Evolutionary conservation across 305 asterid species (phyloP).

Genomic region (Fraxinus floribunda): DNA sequence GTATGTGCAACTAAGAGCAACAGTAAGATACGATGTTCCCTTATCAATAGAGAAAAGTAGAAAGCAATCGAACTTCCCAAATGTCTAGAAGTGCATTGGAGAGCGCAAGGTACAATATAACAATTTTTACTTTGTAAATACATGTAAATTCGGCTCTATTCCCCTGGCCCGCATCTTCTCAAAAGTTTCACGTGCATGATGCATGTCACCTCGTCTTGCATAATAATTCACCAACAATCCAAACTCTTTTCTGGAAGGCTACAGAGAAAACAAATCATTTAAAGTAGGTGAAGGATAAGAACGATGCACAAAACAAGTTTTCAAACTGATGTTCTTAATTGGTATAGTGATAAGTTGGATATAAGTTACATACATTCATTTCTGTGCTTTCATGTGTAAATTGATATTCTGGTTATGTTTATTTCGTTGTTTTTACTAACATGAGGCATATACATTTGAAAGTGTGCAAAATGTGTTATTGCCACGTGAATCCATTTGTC

Average conservation of each 20-base stretch:
- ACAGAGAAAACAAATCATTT: constrained; percentile 36
- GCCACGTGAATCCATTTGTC: constrained; percentile 2
- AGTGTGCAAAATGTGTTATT: neutral
- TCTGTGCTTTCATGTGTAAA: constrained; percentile 2
- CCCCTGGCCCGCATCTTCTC: constrained; percentile 97
- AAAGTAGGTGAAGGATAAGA: constrained; percentile 16
- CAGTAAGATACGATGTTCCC: neutral
- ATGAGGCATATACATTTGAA: neutral
- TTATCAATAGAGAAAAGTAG: neutral
- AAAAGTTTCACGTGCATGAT: constrained; percentile 92
- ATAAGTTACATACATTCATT: neutral
- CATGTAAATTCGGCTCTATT: constrained; percentile 88
- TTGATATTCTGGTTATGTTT: neutral
- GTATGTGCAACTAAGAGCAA: constrained; percentile 4
- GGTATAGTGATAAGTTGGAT: neutral
- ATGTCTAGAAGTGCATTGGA: constrained; percentile 16
- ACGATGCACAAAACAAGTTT: constrained; percentile 15
- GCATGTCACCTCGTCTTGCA: constrained; percentile 95
- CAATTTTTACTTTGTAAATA: constrained; percentile 73
- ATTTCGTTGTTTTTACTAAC: neutral
- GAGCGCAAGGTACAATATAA: constrained; percentile 26
- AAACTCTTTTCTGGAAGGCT: constrained; percentile 98
- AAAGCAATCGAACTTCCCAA: neutral
- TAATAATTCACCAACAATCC: constrained; percentile 94
- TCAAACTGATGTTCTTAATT: constrained; percentile 5